Base-by-base conservation (phyloP, 2,329 filamentous ascomycete species). In the Paecilomyces sp. region DNA sequence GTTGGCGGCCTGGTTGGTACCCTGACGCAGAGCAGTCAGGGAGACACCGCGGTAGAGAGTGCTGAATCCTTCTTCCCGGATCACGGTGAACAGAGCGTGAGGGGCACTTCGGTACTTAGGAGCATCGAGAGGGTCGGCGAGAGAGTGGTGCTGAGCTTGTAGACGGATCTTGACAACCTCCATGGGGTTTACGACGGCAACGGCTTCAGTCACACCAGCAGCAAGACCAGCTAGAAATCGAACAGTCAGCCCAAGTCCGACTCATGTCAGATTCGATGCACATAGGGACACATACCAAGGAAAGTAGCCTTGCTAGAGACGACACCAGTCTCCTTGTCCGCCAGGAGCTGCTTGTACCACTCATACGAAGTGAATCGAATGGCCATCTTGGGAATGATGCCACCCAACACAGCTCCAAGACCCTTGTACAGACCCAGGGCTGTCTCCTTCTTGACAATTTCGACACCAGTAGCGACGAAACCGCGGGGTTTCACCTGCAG, bases 331-430 rank as follows among this genome's bases (percentile, higher is more conserved):
- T 85, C 71, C 65, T 84, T 78, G 74, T 91, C 82, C 52, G 90
- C 87, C 25, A 97, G 81, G 62, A 89, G 63, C 73, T 91, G 87
- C 84, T 97, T 97, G 79, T 97, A 99, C 73, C 85, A 86, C 77
- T 97, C 94, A 77, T 97, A 99, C 58, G 91, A 96, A 55, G 93
- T 96, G 79, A 99, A 99, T 47, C 94, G 90, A 74, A 97, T 99
- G 62, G 94, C 94, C 94, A 99, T 99, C 79, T 99, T 99, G 58
- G 94, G 94, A 24, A 99, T 86, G 75, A 99, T 99, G 66, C 94
- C 94, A 25, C 92, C 97, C 61, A 97, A 76, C 51, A 99, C 94
- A 58, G 94, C 94, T 63, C 94, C 94, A n/a, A 99, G 85, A 66
- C 94, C 94, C 81, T 99, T 99, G 84, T 99, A 99, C 60, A 99